phyloP scores from a whole-genome alignment of 495 filamentous ascomycete genomes.

The Lophium mytilinum region DNA sequence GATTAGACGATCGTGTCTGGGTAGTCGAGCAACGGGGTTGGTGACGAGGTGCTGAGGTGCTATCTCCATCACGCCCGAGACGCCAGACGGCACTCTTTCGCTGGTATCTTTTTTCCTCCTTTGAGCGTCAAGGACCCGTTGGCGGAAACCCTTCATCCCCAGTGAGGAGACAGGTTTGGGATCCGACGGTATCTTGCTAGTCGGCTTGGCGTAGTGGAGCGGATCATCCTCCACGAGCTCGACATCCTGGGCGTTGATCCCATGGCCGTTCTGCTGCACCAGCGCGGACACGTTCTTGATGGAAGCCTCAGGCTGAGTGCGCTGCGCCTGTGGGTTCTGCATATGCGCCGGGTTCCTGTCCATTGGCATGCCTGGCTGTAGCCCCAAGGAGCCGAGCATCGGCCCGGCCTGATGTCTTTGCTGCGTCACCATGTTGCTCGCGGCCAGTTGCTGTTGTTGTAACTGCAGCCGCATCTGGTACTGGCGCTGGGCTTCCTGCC shows the following conservation, averaged over 20 bases:
- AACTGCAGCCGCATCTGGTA: slow-evolving; percentile 44
- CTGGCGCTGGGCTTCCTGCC: slow-evolving; percentile 32
- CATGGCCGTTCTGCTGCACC: slow-evolving; percentile 60
- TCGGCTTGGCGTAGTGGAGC: too few species aligned
- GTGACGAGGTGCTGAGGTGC: too few species aligned
- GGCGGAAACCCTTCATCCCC: too few species aligned
- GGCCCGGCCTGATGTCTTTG: slow-evolving; percentile 23
- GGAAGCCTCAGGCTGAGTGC: slow-evolving; percentile 57
- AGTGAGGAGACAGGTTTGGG: too few species aligned
- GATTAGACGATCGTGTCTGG: too few species aligned
- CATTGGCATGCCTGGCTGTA: slow-evolving; percentile 42
- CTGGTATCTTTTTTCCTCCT: too few species aligned
- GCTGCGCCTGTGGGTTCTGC: slow-evolving; percentile 13
- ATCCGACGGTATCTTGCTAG: too few species aligned
- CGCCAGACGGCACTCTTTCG: too few species aligned
- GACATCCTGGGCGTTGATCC: slow-evolving; percentile 50
- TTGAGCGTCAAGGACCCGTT: too few species aligned
- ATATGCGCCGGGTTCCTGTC: slow-evolving; percentile 35
- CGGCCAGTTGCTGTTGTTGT: slow-evolving; percentile 47
- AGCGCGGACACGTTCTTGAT: slow-evolving; percentile 63
- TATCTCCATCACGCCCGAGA: too few species aligned
- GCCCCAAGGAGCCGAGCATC: slow-evolving; percentile 23
- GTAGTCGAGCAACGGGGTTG: too few species aligned
- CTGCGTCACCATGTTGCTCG: slow-evolving; percentile 44
- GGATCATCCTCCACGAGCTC: too few species aligned